Percentiles rank a stretch among this genome's conserved stretches.
These are phyloP conservation scores for Marchantia polymorpha DNA, from an alignment of 225 moss, liverwort and hornwort genomes.

Conservation along the genomic window DNA sequence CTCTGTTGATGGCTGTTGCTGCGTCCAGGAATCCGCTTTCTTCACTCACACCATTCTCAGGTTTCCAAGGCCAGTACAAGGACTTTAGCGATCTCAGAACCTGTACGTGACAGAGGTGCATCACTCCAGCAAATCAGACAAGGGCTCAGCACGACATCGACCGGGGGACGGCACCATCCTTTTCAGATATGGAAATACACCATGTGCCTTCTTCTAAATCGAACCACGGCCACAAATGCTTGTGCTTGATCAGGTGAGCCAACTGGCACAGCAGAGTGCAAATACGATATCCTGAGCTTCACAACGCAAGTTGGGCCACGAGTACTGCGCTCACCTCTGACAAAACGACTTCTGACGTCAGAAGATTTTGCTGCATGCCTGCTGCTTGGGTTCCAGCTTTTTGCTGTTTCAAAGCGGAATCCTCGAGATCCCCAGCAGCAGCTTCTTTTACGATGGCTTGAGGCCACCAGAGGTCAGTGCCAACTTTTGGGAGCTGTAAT, in stretches of 20 bases:
- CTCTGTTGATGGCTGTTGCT: slow-evolving; percentile 79
- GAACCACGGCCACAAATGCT: background rate
- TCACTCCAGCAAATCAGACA: background rate
- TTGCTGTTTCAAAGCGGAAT: background rate
- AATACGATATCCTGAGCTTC: background rate
- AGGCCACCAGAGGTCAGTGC: slow-evolving; percentile 57
- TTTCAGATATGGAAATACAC: background rate
- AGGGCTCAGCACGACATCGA: background rate
- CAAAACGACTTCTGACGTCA: slow-evolving; percentile 33
- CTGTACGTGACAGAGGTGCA: slow-evolving; percentile 15
- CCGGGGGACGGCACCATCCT: background rate
- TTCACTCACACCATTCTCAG: slow-evolving; percentile 63
- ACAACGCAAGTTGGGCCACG: background rate
- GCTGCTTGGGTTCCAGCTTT: background rate
- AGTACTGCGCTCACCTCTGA: slow-evolving; percentile 20
- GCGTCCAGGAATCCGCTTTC: slow-evolving; percentile 85
- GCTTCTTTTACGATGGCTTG: slow-evolving; percentile 50
- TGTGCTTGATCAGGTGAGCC: background rate
- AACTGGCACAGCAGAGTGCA: background rate
- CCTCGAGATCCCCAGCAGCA: background rate
- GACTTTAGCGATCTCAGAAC: slow-evolving; percentile 46
- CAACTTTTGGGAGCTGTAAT: slow-evolving; percentile 43
- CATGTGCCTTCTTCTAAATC: background rate
- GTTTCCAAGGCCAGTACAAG: slow-evolving; percentile 92
- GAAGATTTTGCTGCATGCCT: slow-evolving; percentile 9